Evolutionary conservation across 2,329 filamentous ascomycete species (phyloP).

Genomic region (Parastagonospora avenae): DNA sequence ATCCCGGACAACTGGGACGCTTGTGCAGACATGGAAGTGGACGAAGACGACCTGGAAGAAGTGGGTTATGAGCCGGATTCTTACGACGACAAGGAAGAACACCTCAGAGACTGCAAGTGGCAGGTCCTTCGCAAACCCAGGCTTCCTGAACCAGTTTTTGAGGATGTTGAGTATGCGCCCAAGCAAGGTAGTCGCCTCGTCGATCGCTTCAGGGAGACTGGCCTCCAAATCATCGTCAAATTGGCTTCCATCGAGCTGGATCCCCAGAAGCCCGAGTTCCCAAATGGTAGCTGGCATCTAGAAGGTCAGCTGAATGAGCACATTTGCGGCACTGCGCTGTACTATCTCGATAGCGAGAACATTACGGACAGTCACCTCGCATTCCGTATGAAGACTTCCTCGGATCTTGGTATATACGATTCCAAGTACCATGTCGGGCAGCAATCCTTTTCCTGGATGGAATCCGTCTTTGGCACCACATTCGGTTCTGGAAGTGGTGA

Average conservation of each 20-base stretch:
- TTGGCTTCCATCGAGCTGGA: slow-evolving; percentile 64
- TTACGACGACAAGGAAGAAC: slow-evolving; percentile 3
- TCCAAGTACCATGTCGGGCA: slow-evolving; percentile 11
- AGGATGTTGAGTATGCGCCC: slow-evolving; percentile 21
- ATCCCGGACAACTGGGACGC: slow-evolving; percentile 7
- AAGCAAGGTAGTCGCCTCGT: slow-evolving; percentile 10
- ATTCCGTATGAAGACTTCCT: slow-evolving; percentile 25
- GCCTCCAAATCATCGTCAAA: slow-evolving; percentile 67
- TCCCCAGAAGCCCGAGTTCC: slow-evolving; percentile 62
- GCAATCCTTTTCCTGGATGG: slow-evolving; percentile 18
- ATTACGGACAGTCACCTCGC: slow-evolving; percentile 50
- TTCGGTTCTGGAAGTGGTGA: slow-evolving; percentile 1
- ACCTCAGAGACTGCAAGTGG: slow-evolving; percentile 16
- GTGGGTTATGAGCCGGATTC: slow-evolving; percentile 1
- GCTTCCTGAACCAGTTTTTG: slow-evolving; percentile 12
- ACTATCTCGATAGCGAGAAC: slow-evolving; percentile 67
- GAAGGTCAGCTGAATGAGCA: slow-evolving; percentile 62
- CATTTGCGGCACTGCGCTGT: slow-evolving; percentile 67
- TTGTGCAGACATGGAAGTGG: slow-evolving; percentile 5
- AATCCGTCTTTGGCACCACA: slow-evolving; percentile 17
- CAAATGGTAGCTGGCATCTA: slow-evolving; percentile 60
- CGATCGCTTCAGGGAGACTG: slow-evolving; percentile 16
- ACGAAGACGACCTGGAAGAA: slow-evolving; percentile 4
- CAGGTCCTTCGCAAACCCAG: slow-evolving; percentile 17
- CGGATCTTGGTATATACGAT: slow-evolving; percentile 5